Conservation (phyloP, 1,284 basidiomycete species). For the Ganoderma meredithae region DNA sequence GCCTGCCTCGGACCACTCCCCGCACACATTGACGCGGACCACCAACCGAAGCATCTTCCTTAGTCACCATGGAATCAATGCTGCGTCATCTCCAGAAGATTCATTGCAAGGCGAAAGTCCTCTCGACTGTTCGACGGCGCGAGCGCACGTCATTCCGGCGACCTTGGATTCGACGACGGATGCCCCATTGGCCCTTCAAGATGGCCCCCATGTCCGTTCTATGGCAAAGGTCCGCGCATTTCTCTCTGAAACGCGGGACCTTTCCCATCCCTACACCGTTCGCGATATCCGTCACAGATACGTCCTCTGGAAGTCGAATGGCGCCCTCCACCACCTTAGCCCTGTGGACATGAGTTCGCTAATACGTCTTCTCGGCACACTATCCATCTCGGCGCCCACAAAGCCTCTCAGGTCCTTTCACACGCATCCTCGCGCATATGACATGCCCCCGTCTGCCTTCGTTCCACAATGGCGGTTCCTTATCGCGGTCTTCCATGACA, state of each 20-base stretch:
- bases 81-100: background rate
- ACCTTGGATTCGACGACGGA: background rate
- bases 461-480: constrained; percentile 48
- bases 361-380: constrained; percentile 52
- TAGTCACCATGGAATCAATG: background rate
- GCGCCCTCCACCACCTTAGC: constrained; percentile 36
- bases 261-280: constrained; percentile 32
- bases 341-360: constrained; percentile 44
- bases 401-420: constrained; percentile 30
- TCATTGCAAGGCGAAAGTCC: background rate
- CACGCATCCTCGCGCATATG: constrained; percentile 37
- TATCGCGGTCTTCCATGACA: constrained; percentile 38
- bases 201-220: constrained; percentile 19
- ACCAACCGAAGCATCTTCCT: background rate
- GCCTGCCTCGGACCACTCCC: background rate
- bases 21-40: background rate
- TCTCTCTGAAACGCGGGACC: constrained; percentile 35
- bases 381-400: constrained; percentile 43
- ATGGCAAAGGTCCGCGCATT: constrained; percentile 38
- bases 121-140: background rate
- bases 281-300: constrained; percentile 48
- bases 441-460: constrained; percentile 27
- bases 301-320: constrained; percentile 27
- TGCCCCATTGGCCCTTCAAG: background rate
- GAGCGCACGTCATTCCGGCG: background rate